A percentile compares a stretch with the other conserved stretches of the same genome.
These are phyloP conservation scores for Microbotryum scabiosae DNA, from an alignment of 1,284 basidiomycete species.

Conservation along the genomic window DNA sequence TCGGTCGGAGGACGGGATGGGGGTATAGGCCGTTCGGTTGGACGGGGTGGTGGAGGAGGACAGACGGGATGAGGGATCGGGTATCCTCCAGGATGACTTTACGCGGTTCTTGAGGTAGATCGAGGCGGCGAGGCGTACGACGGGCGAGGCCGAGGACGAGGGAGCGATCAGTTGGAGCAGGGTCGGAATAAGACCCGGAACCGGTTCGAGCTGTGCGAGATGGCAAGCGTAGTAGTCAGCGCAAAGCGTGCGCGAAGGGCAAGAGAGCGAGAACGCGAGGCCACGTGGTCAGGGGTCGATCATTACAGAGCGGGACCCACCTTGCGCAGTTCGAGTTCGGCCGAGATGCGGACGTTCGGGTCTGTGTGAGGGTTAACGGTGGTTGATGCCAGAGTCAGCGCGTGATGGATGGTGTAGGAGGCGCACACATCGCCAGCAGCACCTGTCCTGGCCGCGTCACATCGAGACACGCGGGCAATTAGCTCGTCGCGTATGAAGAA, in stretches of 20 bases:
- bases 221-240: background rate
- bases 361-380: constrained; percentile 43
- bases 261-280: too few species aligned
- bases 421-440: too few species aligned
- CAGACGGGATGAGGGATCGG: background rate
- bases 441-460: too few species aligned
- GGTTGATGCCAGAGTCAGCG: background rate
- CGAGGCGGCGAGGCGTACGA: constrained; percentile 47
- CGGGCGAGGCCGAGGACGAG: constrained; percentile 13
- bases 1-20: constrained; percentile 59
- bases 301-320: constrained; percentile 41
- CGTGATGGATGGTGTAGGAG: background rate
- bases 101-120: constrained; percentile 76
- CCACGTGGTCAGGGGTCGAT: too few species aligned
- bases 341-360: constrained; percentile 70
- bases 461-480: too few species aligned
- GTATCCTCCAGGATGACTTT: constrained; percentile 18
- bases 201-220: constrained; percentile 53
- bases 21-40: constrained; percentile 25
- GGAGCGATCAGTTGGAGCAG: constrained; percentile 70
- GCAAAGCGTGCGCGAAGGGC: too few species aligned
- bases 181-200: constrained; percentile 68
- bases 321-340: constrained; percentile 74
- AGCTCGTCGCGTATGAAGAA: background rate
- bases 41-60: background rate